Conservation (phyloP, 371 early-diverging fungal genomes). For the Globomyces sp. region DNA sequence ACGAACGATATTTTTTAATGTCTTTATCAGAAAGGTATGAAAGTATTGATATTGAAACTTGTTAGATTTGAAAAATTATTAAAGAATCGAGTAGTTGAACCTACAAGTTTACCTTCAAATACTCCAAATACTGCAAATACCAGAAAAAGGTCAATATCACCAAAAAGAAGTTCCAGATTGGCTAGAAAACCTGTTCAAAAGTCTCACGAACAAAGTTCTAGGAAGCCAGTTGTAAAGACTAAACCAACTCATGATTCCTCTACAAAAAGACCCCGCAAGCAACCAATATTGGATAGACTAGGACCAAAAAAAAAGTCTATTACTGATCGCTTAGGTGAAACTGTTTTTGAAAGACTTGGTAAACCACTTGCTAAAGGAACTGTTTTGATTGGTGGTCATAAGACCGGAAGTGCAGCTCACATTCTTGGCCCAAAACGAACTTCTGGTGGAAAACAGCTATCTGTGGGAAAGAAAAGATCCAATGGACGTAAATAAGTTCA, state of each 20-base stretch:
- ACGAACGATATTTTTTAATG: not conserved
- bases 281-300: not conserved
- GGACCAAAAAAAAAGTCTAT: not conserved
- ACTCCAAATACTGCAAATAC: too few relatives aligned
- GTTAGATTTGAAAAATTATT: constrained; percentile 1
- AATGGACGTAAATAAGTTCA: too few relatives aligned
- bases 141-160: too few relatives aligned
- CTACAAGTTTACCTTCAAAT: too few relatives aligned
- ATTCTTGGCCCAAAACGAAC: too few relatives aligned
- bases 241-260: not conserved
- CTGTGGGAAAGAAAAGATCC: too few relatives aligned
- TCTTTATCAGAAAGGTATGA: constrained; percentile 7
- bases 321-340: not conserved
- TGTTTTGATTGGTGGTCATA: not conserved
- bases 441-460: too few relatives aligned
- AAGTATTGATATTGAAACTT: not conserved
- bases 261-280: not conserved
- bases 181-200: too few relatives aligned
- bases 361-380: not conserved
- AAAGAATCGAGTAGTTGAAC: not conserved
- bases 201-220: too few relatives aligned
- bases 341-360: not conserved
- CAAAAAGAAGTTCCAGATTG: too few relatives aligned
- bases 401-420: too few relatives aligned
- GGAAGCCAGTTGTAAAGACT: too few relatives aligned